Base-by-base conservation (phyloP, 805 yeast genomes). In the Cyberlindnera lachancei region DNA sequence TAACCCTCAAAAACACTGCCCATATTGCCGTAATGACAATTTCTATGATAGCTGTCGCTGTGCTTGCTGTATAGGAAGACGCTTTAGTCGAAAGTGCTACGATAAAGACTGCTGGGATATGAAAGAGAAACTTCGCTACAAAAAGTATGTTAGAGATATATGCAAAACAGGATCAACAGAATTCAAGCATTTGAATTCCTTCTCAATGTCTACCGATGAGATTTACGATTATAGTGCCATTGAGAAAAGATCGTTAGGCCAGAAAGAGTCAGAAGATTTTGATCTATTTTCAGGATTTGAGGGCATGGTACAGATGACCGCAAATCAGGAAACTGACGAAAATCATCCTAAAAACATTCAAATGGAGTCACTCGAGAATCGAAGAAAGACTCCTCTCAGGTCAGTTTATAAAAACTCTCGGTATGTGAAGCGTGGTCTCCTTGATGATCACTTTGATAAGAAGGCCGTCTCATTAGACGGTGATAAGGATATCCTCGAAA, bases 41-140 rank as follows among this genome's bases (percentile, higher is more conserved):
- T 50, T 45, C 3, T 47, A 45, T 27, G 53, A 49, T 36, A 52
- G 47, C 25, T 49, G 53, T 23, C 52, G 52, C 11, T 47, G 53
- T 35, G 52, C 53, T 7, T 49, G 53, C 25, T 47, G 52, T 25
- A 41, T 49, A 34, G 53, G 46, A 3, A 42, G 40, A 18, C 47
- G 46, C 27, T 42, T 49, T 35, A 49, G 52, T 19, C 37, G 36
- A 15, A 47, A 44, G 10, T 49, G 53, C 24, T 49, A 49, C 29
- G 52, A 47, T 31, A 50, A 51, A 9, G 41, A 45, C 23, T 49
- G 53, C 33, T 31, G 29, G 6, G 30, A 25, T 11, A 30, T 47
- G 23, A 30, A 27, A 15, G 53, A 49, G 25, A 49, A 46, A 25
- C 32, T 49, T 17, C 38, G 53, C 23, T 49, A 47, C 25, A 47